Evolutionary conservation across 2,329 filamentous ascomycete genomes (phyloP), one percentile per base, ranked within the genome.

Genomic region (Aspergillus ochraceus): DNA sequence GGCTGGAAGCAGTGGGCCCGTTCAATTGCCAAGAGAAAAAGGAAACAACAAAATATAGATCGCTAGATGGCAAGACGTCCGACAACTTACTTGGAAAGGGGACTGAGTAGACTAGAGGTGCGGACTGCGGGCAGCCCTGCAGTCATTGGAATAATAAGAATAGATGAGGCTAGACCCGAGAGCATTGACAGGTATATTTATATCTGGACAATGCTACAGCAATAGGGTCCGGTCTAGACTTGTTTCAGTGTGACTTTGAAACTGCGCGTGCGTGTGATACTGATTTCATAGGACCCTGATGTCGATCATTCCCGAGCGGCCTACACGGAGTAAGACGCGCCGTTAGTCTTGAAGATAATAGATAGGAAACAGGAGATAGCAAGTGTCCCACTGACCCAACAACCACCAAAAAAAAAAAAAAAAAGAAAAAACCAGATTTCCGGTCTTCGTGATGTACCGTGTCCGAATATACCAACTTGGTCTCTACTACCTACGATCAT

Each of bases 211-310:
- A 46, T 46, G 4, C 42, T 20, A 24, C 19, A 22, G 22, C 22
- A 24, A 55, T 57, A 55, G 52, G 47, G 51, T 54, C 51, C 29
- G 32, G 42, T 60, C 60, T 62, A 57, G 58, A 50, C 51, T 52
- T 52, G 19, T 24, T 24, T 32, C 24, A 46, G 32, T 22, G 26
- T 36, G 53, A 49, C 46, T 32, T 45, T 39, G 57, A 54, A 36
- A 45, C 39, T 30, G 39, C 50, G 50, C 30, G 20, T 46, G 39
- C 17, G 24, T 29, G 26, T 49, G 39, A n/a, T n/a, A n/a, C n/a
- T n/a, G n/a, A 46, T 29, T 51, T 24, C 20, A 52, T 19, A 60
- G 32, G 57, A 64, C 59, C 61, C 57, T 60, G 52, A 62, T 62
- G 57, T 36, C 55, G 54, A 63, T 63, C 59, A 54, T 58, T 32